A percentile compares a stretch with the other conserved stretches of the same genome.
These are phyloP conservation scores for Kalaharituber pfeilii DNA, from an alignment of 2,329 filamentous ascomycete species.

Conservation along the genomic window DNA sequence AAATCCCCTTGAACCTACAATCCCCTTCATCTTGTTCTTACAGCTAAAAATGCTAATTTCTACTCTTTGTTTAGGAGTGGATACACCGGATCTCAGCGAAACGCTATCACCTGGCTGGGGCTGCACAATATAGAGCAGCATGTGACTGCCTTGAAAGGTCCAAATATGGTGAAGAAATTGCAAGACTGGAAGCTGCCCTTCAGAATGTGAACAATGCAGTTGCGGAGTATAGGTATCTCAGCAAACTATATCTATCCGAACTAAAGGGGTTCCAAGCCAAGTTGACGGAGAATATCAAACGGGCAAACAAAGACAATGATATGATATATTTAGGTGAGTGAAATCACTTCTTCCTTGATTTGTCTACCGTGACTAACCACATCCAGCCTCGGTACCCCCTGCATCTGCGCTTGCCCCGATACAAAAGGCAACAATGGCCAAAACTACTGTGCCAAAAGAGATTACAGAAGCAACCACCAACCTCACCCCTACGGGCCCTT, in stretches of 20 bases:
- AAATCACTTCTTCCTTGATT: not conserved
- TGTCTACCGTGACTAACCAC: not conserved
- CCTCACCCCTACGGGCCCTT: constrained; percentile 60
- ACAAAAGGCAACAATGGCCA: constrained; percentile 77
- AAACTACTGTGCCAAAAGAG: constrained; percentile 60
- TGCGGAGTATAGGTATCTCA: constrained; percentile 68
- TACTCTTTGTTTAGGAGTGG: constrained; percentile 44
- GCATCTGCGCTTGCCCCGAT: constrained; percentile 76
- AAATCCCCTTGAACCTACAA: not conserved
- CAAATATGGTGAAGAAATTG: constrained; percentile 89
- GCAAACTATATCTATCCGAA: constrained; percentile 64
- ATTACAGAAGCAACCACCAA: constrained; percentile 63
- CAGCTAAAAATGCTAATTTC: not conserved
- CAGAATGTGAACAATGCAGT: constrained; percentile 70
- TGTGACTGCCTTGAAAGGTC: constrained; percentile 84
- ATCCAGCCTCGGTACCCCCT: constrained; percentile 55
- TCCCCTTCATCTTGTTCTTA: not conserved
- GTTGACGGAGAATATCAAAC: constrained; percentile 71
- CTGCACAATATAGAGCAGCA: constrained; percentile 81
- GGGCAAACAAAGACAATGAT: constrained; percentile 92
- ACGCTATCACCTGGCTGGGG: constrained; percentile 90
- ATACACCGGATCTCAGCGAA: constrained; percentile 97
- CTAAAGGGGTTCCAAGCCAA: constrained; percentile 65
- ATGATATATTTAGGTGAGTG: constrained; percentile 70
- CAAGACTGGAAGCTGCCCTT: constrained; percentile 65